Conservation (phyloP, 164 flowering plant genomes). For the Magnolia kwangsiensis region DNA sequence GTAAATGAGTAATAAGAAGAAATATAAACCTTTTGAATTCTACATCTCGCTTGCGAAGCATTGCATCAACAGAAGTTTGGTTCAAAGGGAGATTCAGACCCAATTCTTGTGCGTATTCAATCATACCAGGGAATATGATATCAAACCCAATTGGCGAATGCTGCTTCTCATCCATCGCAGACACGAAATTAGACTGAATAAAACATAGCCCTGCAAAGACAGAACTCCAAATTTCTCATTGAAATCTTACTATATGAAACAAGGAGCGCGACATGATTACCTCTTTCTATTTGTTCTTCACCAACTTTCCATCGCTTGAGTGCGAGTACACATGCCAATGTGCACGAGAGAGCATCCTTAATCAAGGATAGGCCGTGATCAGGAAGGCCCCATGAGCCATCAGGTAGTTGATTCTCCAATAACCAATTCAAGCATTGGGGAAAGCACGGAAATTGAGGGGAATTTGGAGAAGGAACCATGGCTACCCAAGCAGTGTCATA, state of each 20-base stretch:
- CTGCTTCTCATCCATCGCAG: constrained; percentile 39
- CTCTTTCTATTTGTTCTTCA: constrained; percentile 58
- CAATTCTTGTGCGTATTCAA: constrained; percentile 51
- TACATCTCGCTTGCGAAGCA: constrained; percentile 47
- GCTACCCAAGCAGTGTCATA: constrained; percentile 99
- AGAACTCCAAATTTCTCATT: not conserved
- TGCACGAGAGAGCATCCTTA: constrained; percentile 66
- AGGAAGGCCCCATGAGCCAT: constrained; percentile 85
- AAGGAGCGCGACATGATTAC: constrained; percentile 23
- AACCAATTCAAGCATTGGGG: constrained; percentile 74
- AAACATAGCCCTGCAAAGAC: constrained; percentile 49
- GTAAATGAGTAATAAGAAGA: not conserved
- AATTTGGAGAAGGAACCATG: constrained; percentile 72
- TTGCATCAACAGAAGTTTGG: constrained; percentile 23
- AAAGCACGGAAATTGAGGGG: constrained; percentile 49
- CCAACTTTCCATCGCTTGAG: constrained; percentile 75
- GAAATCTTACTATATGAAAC: not conserved
- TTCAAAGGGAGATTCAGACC: constrained; percentile 48
- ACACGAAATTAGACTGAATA: constrained; percentile 52
- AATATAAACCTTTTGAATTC: constrained; percentile 57
- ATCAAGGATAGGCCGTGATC: constrained; percentile 34
- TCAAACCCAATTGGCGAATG: constrained; percentile 75
- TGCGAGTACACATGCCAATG: constrained; percentile 82
- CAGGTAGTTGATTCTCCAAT: constrained; percentile 59
- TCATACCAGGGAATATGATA: constrained; percentile 76